Conservation (phyloP, 768 basidiomycete genomes). For the Termitomyces sp. region DNA sequence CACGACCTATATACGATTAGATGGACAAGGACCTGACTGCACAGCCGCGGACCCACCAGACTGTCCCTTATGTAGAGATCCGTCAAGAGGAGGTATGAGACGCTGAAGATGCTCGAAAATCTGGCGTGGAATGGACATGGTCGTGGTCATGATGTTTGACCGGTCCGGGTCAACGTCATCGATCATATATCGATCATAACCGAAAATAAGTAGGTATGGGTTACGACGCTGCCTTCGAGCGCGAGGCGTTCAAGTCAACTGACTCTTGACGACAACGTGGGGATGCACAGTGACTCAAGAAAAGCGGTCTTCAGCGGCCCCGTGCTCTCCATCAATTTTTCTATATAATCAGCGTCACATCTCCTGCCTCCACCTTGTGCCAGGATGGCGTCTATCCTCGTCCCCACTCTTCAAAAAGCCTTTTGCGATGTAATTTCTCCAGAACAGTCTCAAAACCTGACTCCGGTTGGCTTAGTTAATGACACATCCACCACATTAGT, state of each 20-base stretch:
- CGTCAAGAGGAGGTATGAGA: conserved; percentile 87
- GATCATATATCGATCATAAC: background rate
- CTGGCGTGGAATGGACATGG: conserved; percentile 57
- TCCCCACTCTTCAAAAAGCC: conserved; percentile 23
- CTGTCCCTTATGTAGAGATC: conserved; percentile 91
- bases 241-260: background rate
- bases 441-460: conserved; percentile 5
- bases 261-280: conserved; percentile 1
- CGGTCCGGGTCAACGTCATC: too few relatives aligned
- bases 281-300: background rate
- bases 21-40: background rate
- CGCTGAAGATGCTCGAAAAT: conserved; percentile 69
- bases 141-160: background rate
- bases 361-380: background rate
- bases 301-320: background rate
- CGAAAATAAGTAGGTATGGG: background rate
- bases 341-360: background rate
- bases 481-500: background rate
- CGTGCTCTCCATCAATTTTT: background rate
- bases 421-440: conserved; percentile 26
- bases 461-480: background rate
- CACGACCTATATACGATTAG: conserved; percentile 51
- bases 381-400: conserved; percentile 8
- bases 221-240: background rate
- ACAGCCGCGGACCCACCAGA: conserved; percentile 48